These are phyloP conservation scores for Sporobolus alterniflorus DNA, from an alignment of 202 grass and related monocot genomes.

Conservation along the genomic window DNA sequence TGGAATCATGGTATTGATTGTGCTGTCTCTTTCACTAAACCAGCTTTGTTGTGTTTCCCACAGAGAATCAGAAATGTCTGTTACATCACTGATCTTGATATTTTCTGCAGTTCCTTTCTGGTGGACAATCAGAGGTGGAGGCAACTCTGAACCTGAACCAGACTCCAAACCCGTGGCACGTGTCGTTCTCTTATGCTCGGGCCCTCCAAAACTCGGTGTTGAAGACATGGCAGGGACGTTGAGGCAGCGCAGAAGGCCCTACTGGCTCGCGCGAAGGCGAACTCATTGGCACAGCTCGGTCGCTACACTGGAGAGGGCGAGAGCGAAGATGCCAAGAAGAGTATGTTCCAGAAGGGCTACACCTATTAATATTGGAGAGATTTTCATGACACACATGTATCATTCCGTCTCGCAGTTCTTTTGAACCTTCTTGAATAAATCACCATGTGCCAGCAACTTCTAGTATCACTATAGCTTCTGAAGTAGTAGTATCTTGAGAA, in stretches of 20 bases:
- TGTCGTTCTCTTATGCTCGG: slow-evolving; percentile 94
- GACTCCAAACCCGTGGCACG: slow-evolving; percentile 81
- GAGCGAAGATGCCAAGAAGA: slow-evolving; percentile 69
- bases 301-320: slow-evolving; percentile 78
- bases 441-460: slow-evolving; percentile 36
- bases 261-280: slow-evolving; percentile 70
- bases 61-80: background rate
- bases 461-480: slow-evolving; percentile 5
- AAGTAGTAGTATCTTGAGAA: slow-evolving; percentile 7
- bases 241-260: slow-evolving; percentile 77
- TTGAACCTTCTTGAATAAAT: slow-evolving; percentile 39
- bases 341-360: slow-evolving; percentile 98
- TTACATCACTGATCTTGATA: background rate
- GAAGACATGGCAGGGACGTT: slow-evolving; percentile 93
- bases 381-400: background rate
- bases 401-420: slow-evolving; percentile 9
- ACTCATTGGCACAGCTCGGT: slow-evolving; percentile 82
- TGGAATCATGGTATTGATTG: slow-evolving; percentile 90
- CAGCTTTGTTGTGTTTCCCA: background rate
- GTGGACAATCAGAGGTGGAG: slow-evolving; percentile 84
- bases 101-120: slow-evolving; percentile 82
- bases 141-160: slow-evolving; percentile 95
- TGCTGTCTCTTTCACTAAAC: background rate
- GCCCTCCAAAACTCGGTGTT: slow-evolving; percentile 93
- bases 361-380: slow-evolving; percentile 60